A percentile compares a stretch with the other conserved stretches of the same genome.
Conservation (phyloP, 2,329 filamentous ascomycete species). For the Aspergillus amoenus region DNA sequence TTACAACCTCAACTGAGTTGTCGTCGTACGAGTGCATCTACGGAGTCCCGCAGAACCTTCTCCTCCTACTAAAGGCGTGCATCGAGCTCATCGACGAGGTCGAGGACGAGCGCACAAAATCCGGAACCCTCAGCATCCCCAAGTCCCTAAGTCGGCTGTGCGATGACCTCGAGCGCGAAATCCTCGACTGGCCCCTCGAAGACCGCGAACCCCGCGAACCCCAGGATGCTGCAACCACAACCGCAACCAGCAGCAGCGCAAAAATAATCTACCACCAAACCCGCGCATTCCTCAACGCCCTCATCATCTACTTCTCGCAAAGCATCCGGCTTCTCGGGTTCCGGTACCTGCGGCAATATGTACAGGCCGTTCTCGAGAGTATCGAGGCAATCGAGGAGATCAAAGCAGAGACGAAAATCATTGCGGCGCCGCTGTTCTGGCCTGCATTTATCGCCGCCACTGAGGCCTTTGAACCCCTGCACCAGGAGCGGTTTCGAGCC, state of each 20-base stretch:
- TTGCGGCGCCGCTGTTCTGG: constrained; percentile 8
- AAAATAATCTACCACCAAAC: constrained; percentile 8
- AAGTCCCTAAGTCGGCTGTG: neutral
- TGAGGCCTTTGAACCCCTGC: constrained; percentile 9
- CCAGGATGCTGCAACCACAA: neutral
- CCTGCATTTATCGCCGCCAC: constrained; percentile 11
- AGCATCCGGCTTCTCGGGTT: neutral
- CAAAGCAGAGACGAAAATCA: constrained; percentile 2
- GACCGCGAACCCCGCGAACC: neutral
- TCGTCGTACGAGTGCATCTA: constrained; percentile 10
- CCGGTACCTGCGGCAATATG: constrained; percentile 9
- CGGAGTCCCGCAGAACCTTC: constrained; percentile 2
- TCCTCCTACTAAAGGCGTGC: constrained; percentile 1
- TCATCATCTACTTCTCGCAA: constrained; percentile 12
- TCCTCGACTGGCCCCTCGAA: constrained; percentile 10
- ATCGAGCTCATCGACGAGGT: constrained; percentile 10
- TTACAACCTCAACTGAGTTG: neutral
- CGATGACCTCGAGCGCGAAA: constrained; percentile 3
- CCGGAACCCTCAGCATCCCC: neutral
- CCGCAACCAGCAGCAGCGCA: neutral
- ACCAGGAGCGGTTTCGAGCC: constrained; percentile 4
- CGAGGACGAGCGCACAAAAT: neutral
- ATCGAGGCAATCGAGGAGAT: constrained; percentile 10
- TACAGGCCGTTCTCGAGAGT: constrained; percentile 3
- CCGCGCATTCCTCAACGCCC: constrained; percentile 5